phyloP scores from a whole-genome alignment of 441 rosid genomes.

The Brassica hybrid region DNA sequence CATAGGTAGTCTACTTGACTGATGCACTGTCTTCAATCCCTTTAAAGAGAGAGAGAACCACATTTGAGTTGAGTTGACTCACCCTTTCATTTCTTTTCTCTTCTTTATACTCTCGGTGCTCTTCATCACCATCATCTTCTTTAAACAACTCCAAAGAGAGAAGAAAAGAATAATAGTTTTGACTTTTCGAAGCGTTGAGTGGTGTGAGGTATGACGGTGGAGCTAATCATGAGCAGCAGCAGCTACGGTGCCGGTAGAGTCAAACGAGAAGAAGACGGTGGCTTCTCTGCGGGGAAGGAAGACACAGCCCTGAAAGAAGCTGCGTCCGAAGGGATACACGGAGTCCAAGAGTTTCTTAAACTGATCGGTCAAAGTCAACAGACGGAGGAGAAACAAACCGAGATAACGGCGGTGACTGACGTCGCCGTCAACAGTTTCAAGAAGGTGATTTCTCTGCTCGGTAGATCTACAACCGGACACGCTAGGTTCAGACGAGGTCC shows the following conservation, averaged over 20 bases:
- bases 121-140: constrained; percentile 27
- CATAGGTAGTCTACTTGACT: constrained; percentile 35
- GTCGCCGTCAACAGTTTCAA: constrained; percentile 60
- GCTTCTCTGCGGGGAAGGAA: constrained; percentile 44
- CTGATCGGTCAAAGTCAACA: constrained; percentile 54
- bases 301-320: constrained; percentile 72
- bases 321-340: constrained; percentile 73
- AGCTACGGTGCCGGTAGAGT: constrained; percentile 46
- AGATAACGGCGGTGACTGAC: constrained; percentile 64
- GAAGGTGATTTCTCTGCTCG: constrained; percentile 61
- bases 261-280: constrained; percentile 46
- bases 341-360: constrained; percentile 75
- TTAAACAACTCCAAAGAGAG: not conserved
- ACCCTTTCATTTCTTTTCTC: constrained; percentile 2
- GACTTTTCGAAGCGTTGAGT: not conserved
- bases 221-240: constrained; percentile 55
- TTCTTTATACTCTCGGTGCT: not conserved
- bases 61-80: constrained; percentile 32
- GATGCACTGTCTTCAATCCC: constrained; percentile 29
- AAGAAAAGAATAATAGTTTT: not conserved
- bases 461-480: constrained; percentile 62
- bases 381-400: constrained; percentile 37
- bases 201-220: constrained; percentile 66
- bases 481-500: constrained; percentile 68
- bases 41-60: constrained; percentile 23